Base-by-base conservation (phyloP, 129 eudicot genomes). In the Solidago caesia region DNA sequence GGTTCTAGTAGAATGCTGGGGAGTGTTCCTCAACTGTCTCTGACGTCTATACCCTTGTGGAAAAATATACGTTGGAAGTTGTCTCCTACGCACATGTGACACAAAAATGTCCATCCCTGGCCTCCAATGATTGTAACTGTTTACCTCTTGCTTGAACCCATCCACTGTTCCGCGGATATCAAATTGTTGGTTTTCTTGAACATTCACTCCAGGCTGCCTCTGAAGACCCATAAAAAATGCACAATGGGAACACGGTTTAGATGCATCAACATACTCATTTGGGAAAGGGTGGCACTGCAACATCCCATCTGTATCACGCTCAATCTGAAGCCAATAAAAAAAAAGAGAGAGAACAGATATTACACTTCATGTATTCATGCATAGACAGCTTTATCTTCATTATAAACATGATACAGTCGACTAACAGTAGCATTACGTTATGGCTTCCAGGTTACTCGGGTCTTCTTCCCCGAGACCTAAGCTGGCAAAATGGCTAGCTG, bases 151-250 rank as follows among this genome's bases (percentile, higher is more conserved):
- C 68, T 74, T 71, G 55, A 79, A 68, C 48, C 21, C 77, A 5
- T 67, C 79, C 21, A 83, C 82, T 4, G 82, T 74, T 64, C 55
- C 67, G 2, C 79, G 73, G 21, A 76, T 80, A 52, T 78, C 79
- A 67, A 80, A 84, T 44, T 83, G 83, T 44, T 79, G 75, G 6
- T 78, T 78, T 72, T 76, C 84, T 81, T 81, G 74, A 8, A 81
- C 70, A 42, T 70, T 71, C 15, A 71, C 81, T 64, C 84, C 84
- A 6, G 76, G 84, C 69, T 81, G 81, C 77, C 84, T 81, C 63
- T 81, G 84, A 41, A 81, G 77, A n/a, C 84, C 84, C 84, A 81
- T 76, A 43, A 81, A 81, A 67, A 81, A 81, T 0, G 84, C 78
- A 70, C 78, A 70, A 56, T 81, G 81, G 44, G 74, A 64, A 61